Conservation (phyloP, 192 early-diverging fungal genomes). For the Chytriomyces confervae region DNA sequence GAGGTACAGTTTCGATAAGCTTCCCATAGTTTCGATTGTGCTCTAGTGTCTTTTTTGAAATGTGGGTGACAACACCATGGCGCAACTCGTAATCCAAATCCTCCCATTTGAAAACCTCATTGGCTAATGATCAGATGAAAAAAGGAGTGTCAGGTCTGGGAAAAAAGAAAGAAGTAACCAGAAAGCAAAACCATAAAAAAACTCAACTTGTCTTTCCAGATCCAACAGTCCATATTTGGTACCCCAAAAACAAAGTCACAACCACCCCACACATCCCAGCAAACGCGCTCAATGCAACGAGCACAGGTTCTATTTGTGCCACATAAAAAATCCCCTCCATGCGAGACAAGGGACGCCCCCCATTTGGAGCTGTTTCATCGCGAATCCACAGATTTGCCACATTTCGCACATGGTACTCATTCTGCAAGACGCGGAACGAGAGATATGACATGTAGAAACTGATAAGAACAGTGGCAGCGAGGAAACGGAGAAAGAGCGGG, state of each 20-base stretch:
- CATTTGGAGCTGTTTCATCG: slow-evolving; percentile 13
- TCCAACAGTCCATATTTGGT: slow-evolving; percentile 46
- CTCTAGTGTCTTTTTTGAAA: slow-evolving; percentile 33
- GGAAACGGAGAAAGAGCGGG: slow-evolving; percentile 55
- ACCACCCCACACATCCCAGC: slow-evolving; percentile 44
- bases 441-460: slow-evolving; percentile 50
- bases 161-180: too few species aligned
- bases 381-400: slow-evolving; percentile 31
- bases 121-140: slow-evolving; percentile 37
- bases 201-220: slow-evolving; percentile 41
- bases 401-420: slow-evolving; percentile 38
- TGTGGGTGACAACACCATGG: slow-evolving; percentile 35
- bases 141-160: too few species aligned
- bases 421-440: slow-evolving; percentile 30
- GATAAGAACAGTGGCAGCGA: slow-evolving; percentile 40
- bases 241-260: slow-evolving; percentile 45
- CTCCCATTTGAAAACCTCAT: slow-evolving; percentile 60
- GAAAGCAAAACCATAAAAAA: background rate
- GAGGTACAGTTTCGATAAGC: too few species aligned
- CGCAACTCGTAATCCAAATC: slow-evolving; percentile 48
- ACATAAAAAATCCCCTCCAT: slow-evolving; percentile 46
- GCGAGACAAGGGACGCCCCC: slow-evolving; percentile 30
- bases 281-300: slow-evolving; percentile 49
- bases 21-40: slow-evolving; percentile 41
- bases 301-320: slow-evolving; percentile 38